These are phyloP conservation scores for Pogostemon cablin DNA, from an alignment of 257 asterid genomes.

Conservation along the genomic window DNA sequence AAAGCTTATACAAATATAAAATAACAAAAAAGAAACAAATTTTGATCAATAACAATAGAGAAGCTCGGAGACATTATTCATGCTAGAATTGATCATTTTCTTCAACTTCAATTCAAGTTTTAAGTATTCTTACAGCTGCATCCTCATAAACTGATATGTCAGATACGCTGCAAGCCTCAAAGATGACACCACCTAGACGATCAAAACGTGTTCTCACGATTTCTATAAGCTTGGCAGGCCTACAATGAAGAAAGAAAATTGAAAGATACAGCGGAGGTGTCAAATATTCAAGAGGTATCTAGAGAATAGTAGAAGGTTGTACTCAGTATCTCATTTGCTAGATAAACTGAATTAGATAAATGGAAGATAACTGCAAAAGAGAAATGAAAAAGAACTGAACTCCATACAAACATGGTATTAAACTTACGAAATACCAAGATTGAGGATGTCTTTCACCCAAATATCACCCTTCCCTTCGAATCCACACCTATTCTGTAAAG, in stretches of 20 bases:
- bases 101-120: not conserved
- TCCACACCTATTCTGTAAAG: constrained; percentile 95
- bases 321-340: no score
- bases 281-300: not conserved
- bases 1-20: no score
- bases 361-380: not conserved
- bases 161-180: constrained; percentile 77
- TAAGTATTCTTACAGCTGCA: constrained; percentile 72
- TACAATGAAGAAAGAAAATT: constrained; percentile 32
- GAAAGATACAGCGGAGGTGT: not conserved
- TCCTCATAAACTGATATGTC: constrained; percentile 68
- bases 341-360: not conserved
- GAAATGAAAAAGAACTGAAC: no score
- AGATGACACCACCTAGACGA: constrained; percentile 77
- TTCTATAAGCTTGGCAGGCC: constrained; percentile 87
- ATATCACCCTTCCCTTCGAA: constrained; percentile 96
- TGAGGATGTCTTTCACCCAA: constrained; percentile 90
- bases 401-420: not conserved
- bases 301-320: not conserved
- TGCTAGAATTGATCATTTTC: no score
- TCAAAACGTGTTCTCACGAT: constrained; percentile 67
- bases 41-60: no score
- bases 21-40: no score
- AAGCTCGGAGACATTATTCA: no score
- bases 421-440: constrained; percentile 94